A percentile compares a stretch with the other conserved stretches of the same genome.
Evolutionary conservation across 495 filamentous ascomycete genomes (phyloP).

Genomic region (Penicillium paxilli): DNA sequence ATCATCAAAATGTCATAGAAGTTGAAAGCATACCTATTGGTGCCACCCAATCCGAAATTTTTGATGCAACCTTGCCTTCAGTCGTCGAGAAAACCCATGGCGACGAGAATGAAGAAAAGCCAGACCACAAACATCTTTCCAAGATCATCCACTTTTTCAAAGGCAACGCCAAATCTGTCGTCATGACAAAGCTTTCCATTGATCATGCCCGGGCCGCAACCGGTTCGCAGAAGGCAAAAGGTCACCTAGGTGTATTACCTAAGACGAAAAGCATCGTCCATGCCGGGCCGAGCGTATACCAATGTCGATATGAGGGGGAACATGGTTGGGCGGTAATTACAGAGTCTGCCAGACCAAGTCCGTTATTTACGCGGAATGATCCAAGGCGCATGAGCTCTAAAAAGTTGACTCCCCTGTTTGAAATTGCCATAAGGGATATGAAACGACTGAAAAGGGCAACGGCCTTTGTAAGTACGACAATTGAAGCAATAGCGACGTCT

Average conservation of each 20-base stretch:
- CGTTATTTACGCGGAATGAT: background rate
- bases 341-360: background rate
- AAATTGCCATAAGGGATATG: conserved; percentile 1
- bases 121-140: background rate
- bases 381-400: background rate
- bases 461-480: background rate
- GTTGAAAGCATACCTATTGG: too few species aligned
- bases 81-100: conserved; percentile 2
- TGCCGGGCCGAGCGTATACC: conserved; percentile 67
- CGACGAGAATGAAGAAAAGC: conserved; percentile 3
- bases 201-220: conserved; percentile 60
- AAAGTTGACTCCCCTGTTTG: background rate
- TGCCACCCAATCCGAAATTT: too few species aligned
- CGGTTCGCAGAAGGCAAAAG: conserved; percentile 60
- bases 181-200: conserved; percentile 62
- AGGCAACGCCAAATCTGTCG: conserved; percentile 55
- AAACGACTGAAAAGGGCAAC: background rate
- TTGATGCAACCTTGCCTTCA: background rate
- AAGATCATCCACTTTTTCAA: conserved; percentile 61
- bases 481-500: background rate
- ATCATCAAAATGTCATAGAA: conserved; percentile 2
- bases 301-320: conserved; percentile 59
- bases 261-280: conserved; percentile 24
- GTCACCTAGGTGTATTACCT: conserved; percentile 65
- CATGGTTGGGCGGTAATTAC: conserved; percentile 48